Evolutionary conservation across 2,329 filamentous ascomycete genomes (phyloP).

Genomic region (Cercospora sp.): DNA sequence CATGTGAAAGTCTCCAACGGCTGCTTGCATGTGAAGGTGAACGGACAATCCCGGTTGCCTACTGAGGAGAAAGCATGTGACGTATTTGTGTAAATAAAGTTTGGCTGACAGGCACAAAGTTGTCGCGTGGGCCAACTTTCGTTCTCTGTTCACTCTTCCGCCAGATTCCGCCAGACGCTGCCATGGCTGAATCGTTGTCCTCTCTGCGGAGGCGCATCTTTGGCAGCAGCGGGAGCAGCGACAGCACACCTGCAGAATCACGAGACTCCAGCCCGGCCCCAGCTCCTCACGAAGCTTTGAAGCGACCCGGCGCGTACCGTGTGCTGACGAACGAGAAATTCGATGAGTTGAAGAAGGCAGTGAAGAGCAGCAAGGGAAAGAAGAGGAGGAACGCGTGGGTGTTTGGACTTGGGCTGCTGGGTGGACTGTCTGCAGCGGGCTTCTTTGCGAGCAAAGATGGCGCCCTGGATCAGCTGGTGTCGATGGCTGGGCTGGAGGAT

Average conservation of each 20-base stretch:
- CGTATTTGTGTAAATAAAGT: not conserved
- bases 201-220: slow-evolving; percentile 41
- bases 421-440: slow-evolving; percentile 82
- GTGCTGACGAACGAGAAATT: slow-evolving; percentile 56
- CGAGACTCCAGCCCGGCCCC: slow-evolving; percentile 45
- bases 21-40: slow-evolving; percentile 1
- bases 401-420: slow-evolving; percentile 84
- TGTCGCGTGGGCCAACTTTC: not conserved
- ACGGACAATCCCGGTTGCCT: slow-evolving; percentile 1
- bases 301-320: slow-evolving; percentile 45
- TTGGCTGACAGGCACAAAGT: not conserved
- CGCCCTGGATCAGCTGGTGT: slow-evolving; percentile 61
- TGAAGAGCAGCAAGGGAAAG: slow-evolving; percentile 40
- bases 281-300: slow-evolving; percentile 35
- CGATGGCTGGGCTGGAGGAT: slow-evolving; percentile 69
- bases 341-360: slow-evolving; percentile 42
- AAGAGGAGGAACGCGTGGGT: slow-evolving; percentile 80
- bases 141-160: not conserved
- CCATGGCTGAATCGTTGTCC: slow-evolving; percentile 24
- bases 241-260: slow-evolving; percentile 39
- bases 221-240: slow-evolving; percentile 29
- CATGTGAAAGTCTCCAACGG: not conserved
- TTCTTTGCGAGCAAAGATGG: slow-evolving; percentile 90
- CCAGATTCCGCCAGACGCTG: slow-evolving; percentile 24
- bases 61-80: not conserved